phyloP scores from a whole-genome alignment of 2,329 filamentous ascomycete species.

The Colletotrichum australisinense region DNA sequence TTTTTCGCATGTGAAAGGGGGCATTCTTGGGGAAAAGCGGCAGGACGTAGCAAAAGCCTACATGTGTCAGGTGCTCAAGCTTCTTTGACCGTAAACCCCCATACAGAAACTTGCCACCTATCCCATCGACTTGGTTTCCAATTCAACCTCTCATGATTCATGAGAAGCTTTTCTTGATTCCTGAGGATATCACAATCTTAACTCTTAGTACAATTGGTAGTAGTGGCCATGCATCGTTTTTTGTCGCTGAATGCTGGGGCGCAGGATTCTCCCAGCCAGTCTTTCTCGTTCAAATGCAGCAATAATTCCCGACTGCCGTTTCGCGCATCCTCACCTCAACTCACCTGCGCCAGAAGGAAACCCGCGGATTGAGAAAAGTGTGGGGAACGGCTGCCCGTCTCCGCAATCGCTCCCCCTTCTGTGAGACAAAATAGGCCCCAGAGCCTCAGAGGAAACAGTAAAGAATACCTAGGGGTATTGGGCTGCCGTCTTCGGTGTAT shows the following conservation, averaged over 20 bases:
- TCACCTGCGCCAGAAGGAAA: background rate
- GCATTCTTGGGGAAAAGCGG: background rate
- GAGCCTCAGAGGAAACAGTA: background rate
- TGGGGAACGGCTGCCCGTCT: constrained; percentile 5
- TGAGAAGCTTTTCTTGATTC: constrained; percentile 6
- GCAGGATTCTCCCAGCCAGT: background rate
- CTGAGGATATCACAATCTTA: background rate
- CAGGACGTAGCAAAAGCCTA: background rate
- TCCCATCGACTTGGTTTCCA: constrained; percentile 21
- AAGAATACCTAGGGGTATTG: background rate
- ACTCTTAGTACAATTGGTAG: background rate
- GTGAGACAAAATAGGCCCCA: constrained; percentile 17
- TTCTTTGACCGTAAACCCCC: background rate
- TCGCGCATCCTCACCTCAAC: constrained; percentile 15
- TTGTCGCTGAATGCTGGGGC: background rate
- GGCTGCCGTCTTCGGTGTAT: constrained; percentile 1
- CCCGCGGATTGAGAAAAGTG: background rate
- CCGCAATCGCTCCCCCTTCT: constrained; percentile 13
- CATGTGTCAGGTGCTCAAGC: constrained; percentile 9
- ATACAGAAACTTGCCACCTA: constrained; percentile 12
- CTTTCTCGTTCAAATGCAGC: constrained; percentile 19
- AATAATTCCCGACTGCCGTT: constrained; percentile 26
- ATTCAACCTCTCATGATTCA: constrained; percentile 29
- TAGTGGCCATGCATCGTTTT: background rate
- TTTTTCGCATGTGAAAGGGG: constrained; percentile 29